Conservation (phyloP, 1,284 basidiomycete genomes). For the Jaminaea rosea region DNA sequence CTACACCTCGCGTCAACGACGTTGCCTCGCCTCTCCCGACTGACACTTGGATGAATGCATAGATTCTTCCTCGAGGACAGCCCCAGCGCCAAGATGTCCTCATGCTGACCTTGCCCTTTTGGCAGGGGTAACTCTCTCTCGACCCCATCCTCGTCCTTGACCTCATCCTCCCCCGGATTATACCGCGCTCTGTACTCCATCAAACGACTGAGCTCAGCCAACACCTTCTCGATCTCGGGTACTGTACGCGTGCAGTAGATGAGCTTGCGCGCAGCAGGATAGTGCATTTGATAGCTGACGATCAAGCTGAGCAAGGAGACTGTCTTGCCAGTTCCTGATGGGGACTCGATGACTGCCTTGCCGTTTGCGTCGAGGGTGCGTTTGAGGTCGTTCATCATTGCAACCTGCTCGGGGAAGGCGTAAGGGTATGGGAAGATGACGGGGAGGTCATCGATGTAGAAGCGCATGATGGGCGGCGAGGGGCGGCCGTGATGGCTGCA, state of each 20-base stretch:
- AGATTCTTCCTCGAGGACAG: slow-evolving; percentile 92
- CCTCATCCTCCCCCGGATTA: slow-evolving; percentile 50
- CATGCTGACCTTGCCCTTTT: slow-evolving; percentile 21
- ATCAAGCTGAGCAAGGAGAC: slow-evolving; percentile 92
- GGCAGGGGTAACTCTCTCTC: slow-evolving; percentile 36
- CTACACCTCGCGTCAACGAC: slow-evolving; percentile 93
- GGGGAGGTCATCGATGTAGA: slow-evolving; percentile 79
- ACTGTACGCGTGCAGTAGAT: slow-evolving; percentile 99
- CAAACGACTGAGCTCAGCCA: slow-evolving; percentile 86
- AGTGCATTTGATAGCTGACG: slow-evolving; percentile 96
- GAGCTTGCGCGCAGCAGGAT: slow-evolving; percentile 82
- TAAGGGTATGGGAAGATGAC: slow-evolving; percentile 48
- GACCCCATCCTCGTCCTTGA: slow-evolving; percentile 65
- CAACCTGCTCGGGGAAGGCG: slow-evolving; percentile 72
- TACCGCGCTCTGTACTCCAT: slow-evolving; percentile 68
- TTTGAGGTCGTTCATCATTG: slow-evolving; percentile 98
- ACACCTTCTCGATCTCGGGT: slow-evolving; percentile 98
- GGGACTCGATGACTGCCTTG: slow-evolving; percentile 98
- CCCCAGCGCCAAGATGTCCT: slow-evolving; percentile 75
- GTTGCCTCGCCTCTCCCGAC: slow-evolving; percentile 95
- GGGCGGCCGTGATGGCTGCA: neutral
- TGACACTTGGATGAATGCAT: slow-evolving; percentile 89
- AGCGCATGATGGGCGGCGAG: slow-evolving; percentile 49
- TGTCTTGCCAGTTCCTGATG: slow-evolving; percentile 97
- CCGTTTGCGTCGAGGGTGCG: slow-evolving; percentile 83